Base-by-base conservation (phyloP, 2,329 filamentous ascomycete species). In the Exophiala spinifera region DNA sequence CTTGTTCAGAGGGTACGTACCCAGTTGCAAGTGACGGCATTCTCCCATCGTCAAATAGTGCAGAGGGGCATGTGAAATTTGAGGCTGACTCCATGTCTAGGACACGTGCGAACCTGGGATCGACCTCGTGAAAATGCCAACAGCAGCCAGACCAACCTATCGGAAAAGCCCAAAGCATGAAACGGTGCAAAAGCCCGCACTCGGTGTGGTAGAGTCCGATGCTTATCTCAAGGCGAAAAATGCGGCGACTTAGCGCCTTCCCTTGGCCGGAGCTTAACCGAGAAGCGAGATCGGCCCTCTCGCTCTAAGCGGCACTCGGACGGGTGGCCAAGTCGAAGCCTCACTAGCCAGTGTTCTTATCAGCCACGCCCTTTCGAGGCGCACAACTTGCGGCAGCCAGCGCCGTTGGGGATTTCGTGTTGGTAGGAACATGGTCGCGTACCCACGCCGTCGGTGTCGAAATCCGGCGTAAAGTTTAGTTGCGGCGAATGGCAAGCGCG, bases 1-100 rank as follows among this genome's bases (percentile, higher is more conserved):
- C 89, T 62, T 96, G 91, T 74, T 88, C 90, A 68, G 88, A 86
- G 73, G 92, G 92, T 95, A 76, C 71, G 86, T 77, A 44, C 42
- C 34, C 33, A 49, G 40, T 46, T 37, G 46, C 25, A 25, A 58
- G 55, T 63, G 49, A 64, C 62, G 55, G 11, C 6, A 39, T 19
- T 11, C 11, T 19, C 14, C 5, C 4, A 7, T 49, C 56, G 19
- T 53, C 39, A 25, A 20, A 14, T 42, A 19, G 3, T 17, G 19
- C 15, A 31, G 28, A 6, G 11, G 8, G 28, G 19, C 28, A 37
- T 36, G 31, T 25, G 42, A 8, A 25, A n/a, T 7, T 25, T n/a
- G 42, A 44, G 43, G 47, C 50, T 62, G 50, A 60, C 47, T 60
- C 46, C 51, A 23, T 28, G 28, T 62, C 60, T 68, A 89, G 87